Evolutionary conservation across 1,284 basidiomycete species (phyloP), one percentile per base, ranked within the genome.

Genomic region (Butyriboletus appendiculatus): DNA sequence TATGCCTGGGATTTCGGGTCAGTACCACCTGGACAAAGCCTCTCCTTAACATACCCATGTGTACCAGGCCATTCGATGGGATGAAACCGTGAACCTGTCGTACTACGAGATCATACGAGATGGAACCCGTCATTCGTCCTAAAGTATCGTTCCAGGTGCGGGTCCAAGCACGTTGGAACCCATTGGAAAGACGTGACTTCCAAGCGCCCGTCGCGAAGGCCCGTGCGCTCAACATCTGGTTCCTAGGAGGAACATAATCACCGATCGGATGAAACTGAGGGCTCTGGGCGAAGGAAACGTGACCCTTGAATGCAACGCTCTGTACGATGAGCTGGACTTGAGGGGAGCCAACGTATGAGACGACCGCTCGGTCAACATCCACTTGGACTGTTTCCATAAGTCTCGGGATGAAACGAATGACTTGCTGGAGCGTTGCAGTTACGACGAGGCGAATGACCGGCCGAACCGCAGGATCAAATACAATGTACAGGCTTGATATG

Each of bases 71-170:
- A 41, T 55, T 54, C 20, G 48, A 43, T 11, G 66, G 58, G 33
- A 68, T 76, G 41, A 66, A 76, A 8, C 81, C 83, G 46, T 72
- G 66, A 32, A 88, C 67, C 49, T 79, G 75, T 43, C 73, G 73
- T 44, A 86, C 63, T 37, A 73, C 77, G 30, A 90, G 66, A 38
- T 76, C 73, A 45, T 88, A 65, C 3, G 75, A 76, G 2, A 79
- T 78, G 18, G 75, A 76, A 26, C 83, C 86, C 53, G 78, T 78
- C 40, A 81, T 84, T 45, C 76, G 77, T 22, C 84, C 86, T 75
- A 86, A 81, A 28, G 86, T 87, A 47, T 81, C 76, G 53, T 87
- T 82, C 76, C 87, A 80, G 38, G 86, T 82, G 53, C 86, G 75
- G 15, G 75, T 77, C 76, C 86, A 80, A 39, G 86, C 81, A 50